A percentile compares a stretch with the other conserved stretches of the same genome.
Evolutionary conservation across 192 early-diverging fungal species (phyloP).

Genomic region (Podila horticola): DNA sequence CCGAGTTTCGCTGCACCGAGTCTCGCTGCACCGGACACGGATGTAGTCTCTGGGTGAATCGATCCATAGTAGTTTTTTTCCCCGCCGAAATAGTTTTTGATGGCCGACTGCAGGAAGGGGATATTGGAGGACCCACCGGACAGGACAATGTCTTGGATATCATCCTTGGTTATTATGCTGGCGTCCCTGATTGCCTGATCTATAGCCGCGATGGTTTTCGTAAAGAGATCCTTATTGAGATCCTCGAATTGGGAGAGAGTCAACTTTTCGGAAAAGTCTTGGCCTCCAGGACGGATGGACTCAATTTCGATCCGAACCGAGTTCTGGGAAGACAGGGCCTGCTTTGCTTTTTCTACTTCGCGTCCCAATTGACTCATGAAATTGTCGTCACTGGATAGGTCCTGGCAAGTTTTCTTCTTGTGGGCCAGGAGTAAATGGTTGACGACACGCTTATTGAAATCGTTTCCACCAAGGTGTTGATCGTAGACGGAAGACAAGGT

Average conservation of each 20-base stretch:
- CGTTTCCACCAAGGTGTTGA: conserved; percentile 85
- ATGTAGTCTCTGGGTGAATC: conserved; percentile 83
- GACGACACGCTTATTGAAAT: conserved; percentile 87
- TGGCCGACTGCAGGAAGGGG: conserved; percentile 83
- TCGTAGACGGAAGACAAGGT: conserved; percentile 83
- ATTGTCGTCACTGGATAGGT: conserved; percentile 6
- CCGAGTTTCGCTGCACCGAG: conserved; percentile 81
- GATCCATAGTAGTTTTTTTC: conserved; percentile 86
- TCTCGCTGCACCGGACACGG: conserved; percentile 86
- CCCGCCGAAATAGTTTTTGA: conserved; percentile 85
- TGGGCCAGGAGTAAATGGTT: conserved; percentile 85
- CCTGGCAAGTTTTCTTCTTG: conserved; percentile 74
- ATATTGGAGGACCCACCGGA: conserved; percentile 91
- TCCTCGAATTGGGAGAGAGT: conserved; percentile 92
- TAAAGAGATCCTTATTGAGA: conserved; percentile 87
- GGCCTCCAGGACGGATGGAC: conserved; percentile 4
- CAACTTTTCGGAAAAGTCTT: conserved; percentile 82
- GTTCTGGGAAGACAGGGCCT: conserved; percentile 13
- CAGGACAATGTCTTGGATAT: conserved; percentile 88
- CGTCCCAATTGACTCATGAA: conserved; percentile 2
- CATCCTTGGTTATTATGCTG: conserved; percentile 68
- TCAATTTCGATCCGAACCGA: conserved; percentile 16
- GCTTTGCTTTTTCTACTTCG: conserved; percentile 52
- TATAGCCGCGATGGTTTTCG: conserved; percentile 84
- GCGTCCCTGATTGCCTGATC: conserved; percentile 87